Percentiles rank a stretch among this genome's conserved stretches.
Evolutionary conservation across 2,329 filamentous ascomycete genomes (phyloP).

Genomic region (Neocucurbitaria cava): DNA sequence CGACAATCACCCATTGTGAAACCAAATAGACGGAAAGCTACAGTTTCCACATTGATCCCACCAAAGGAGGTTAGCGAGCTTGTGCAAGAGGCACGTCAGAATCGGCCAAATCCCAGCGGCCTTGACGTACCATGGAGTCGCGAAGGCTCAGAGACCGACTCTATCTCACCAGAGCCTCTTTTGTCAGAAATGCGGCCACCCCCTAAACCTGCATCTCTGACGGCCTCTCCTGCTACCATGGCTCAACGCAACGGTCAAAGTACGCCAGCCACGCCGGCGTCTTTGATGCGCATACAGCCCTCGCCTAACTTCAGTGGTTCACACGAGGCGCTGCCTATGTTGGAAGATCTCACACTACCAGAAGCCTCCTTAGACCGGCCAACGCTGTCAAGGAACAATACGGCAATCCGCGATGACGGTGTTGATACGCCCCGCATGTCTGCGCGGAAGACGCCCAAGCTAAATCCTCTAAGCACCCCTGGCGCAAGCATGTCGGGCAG

Average conservation of each 20-base stretch:
- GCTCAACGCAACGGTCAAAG: constrained; percentile 50
- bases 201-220: constrained; percentile 69
- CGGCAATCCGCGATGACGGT: constrained; percentile 55
- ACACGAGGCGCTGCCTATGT: constrained; percentile 35
- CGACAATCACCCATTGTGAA: constrained; percentile 78
- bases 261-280: constrained; percentile 76
- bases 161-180: constrained; percentile 58
- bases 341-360: constrained; percentile 74
- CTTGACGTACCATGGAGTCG: constrained; percentile 35
- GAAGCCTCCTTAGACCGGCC: constrained; percentile 66
- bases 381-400: constrained; percentile 59
- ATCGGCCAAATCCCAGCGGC: constrained; percentile 29
- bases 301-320: constrained; percentile 41
- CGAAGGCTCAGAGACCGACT: constrained; percentile 55
- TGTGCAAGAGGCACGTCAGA: constrained; percentile 46
- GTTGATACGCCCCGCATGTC: constrained; percentile 66
- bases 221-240: constrained; percentile 71
- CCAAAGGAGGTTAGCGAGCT: constrained; percentile 54
- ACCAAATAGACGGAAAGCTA: constrained; percentile 59
- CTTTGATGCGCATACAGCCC: constrained; percentile 70
- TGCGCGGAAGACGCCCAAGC: constrained; percentile 71
- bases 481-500: constrained; percentile 36
- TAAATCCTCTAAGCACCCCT: constrained; percentile 64
- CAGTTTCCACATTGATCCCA: constrained; percentile 52
- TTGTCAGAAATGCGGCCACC: constrained; percentile 64